Evolutionary conservation across 2,329 filamentous ascomycete species (phyloP).

Genomic region (Colletotrichum melonis): DNA sequence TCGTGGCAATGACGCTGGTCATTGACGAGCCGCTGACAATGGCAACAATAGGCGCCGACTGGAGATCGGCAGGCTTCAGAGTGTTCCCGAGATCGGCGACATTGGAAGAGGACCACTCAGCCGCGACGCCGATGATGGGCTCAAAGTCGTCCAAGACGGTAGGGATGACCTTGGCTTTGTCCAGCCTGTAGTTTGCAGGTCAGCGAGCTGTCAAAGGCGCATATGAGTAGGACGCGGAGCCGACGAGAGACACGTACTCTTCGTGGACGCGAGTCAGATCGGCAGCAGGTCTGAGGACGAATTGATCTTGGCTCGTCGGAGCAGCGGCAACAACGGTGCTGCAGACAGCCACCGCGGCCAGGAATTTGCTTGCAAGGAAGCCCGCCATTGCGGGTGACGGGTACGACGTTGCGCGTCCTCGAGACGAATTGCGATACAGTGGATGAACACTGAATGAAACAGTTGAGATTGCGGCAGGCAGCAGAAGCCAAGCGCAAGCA

Average conservation of each 20-base stretch:
- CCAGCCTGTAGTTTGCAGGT: conserved; percentile 18
- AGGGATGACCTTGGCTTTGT: conserved; percentile 34
- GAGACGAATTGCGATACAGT: not conserved
- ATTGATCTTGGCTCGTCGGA: conserved; percentile 11
- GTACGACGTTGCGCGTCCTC: not conserved
- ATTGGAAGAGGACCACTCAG: conserved; percentile 27
- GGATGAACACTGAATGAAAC: not conserved
- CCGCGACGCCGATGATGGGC: conserved; percentile 34
- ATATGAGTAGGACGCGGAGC: too few species aligned
- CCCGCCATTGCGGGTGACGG: conserved; percentile 6
- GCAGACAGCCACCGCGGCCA: conserved; percentile 25
- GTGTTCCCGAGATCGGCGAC: conserved; percentile 35
- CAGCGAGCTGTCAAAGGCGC: not conserved
- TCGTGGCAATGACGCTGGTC: conserved; percentile 37
- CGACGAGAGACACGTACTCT: conserved; percentile 13
- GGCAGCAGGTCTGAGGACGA: conserved; percentile 20
- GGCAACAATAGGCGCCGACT: conserved; percentile 26
- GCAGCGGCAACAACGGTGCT: not conserved
- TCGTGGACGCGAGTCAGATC: conserved; percentile 36
- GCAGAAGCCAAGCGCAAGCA: not conserved
- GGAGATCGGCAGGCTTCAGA: conserved; percentile 26
- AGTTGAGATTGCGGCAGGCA: not conserved
- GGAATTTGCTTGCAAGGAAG: conserved; percentile 26
- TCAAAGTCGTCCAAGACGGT: conserved; percentile 35
- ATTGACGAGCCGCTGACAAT: conserved; percentile 25